Evolutionary conservation across 805 yeast genomes (phyloP).

Genomic region (Cyberlindnera veronae): DNA sequence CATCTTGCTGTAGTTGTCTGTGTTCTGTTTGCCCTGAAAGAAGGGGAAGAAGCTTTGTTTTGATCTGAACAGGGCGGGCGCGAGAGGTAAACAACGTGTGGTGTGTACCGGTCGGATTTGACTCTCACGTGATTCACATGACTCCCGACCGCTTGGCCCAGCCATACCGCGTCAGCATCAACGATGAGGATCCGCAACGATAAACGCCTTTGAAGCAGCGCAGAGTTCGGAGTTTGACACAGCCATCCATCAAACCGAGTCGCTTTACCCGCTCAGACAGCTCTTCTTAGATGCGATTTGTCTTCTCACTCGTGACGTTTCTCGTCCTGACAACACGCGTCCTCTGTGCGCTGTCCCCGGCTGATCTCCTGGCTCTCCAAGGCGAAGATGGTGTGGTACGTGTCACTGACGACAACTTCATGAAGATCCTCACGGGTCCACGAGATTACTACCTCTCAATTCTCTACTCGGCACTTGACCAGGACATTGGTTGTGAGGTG

Average conservation of each 20-base stretch:
- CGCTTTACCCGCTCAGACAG: too few relatives aligned
- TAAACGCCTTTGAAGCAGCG: too few relatives aligned
- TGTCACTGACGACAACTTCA: constrained; percentile 35
- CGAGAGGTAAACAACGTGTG: constrained; percentile 4
- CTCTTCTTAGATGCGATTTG: constrained; percentile 2
- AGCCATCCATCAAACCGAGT: too few relatives aligned
- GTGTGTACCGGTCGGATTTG: constrained; percentile 1
- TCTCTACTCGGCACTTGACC: constrained; percentile 48
- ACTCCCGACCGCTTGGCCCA: neutral
- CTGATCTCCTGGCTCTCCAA: constrained; percentile 14
- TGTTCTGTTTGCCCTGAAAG: neutral
- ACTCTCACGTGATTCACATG: neutral
- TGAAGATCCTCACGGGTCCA: constrained; percentile 39
- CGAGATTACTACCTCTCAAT: constrained; percentile 50
- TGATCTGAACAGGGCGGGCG: neutral
- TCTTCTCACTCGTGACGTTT: neutral
- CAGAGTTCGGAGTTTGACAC: too few relatives aligned
- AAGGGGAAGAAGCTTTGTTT: neutral
- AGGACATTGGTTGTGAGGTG: constrained; percentile 40
- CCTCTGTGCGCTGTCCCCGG: constrained; percentile 13
- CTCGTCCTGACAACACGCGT: constrained; percentile 1
- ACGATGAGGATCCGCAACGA: too few relatives aligned
- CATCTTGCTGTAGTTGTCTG: neutral
- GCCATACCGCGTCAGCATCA: neutral
- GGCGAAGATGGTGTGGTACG: constrained; percentile 36